Conservation (phyloP, 2,329 filamentous ascomycete genomes). For the Fusarium beomiforme region DNA sequence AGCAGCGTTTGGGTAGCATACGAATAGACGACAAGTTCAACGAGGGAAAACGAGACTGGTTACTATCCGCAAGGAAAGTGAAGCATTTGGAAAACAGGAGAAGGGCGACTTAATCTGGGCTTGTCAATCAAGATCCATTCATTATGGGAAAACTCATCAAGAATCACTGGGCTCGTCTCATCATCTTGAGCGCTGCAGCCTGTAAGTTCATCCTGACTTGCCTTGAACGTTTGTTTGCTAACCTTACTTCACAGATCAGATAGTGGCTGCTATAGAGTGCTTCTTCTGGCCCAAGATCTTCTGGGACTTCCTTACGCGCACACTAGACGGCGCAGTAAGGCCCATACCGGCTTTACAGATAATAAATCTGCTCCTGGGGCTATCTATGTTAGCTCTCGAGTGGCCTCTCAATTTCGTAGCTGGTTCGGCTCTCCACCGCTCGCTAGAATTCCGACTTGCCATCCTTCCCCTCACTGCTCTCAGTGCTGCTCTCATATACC, state of each 20-base stretch:
- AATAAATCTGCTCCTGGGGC: conserved; percentile 85
- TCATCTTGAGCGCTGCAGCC: conserved; percentile 83
- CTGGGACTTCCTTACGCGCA: conserved; percentile 95
- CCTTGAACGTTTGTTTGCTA: conserved; percentile 27
- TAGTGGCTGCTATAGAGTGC: conserved; percentile 81
- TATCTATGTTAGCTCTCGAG: conserved; percentile 85
- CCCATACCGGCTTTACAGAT: conserved; percentile 90
- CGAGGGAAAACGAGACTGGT: conserved; percentile 10
- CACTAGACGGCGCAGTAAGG: conserved; percentile 85
- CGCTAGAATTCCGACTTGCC: conserved; percentile 85
- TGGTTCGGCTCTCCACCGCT: conserved; percentile 82
- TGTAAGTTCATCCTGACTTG: conserved; percentile 63
- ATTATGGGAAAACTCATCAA: conserved; percentile 98
- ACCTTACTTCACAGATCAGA: conserved; percentile 74
- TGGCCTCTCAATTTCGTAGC: conserved; percentile 86
- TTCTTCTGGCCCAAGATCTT: conserved; percentile 99
- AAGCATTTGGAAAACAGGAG: background rate
- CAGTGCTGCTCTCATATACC: conserved; percentile 82
- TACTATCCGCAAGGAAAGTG: conserved; percentile 8
- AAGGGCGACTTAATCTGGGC: conserved; percentile 24
- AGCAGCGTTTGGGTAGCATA: conserved; percentile 21
- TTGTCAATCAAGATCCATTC: conserved; percentile 14
- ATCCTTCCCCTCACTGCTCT: conserved; percentile 83
- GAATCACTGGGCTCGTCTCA: conserved; percentile 97
- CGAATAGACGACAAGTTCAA: conserved; percentile 12